These are phyloP conservation scores for Biscutella auriculata DNA, from an alignment of 441 rosid genomes.

Conservation along the genomic window DNA sequence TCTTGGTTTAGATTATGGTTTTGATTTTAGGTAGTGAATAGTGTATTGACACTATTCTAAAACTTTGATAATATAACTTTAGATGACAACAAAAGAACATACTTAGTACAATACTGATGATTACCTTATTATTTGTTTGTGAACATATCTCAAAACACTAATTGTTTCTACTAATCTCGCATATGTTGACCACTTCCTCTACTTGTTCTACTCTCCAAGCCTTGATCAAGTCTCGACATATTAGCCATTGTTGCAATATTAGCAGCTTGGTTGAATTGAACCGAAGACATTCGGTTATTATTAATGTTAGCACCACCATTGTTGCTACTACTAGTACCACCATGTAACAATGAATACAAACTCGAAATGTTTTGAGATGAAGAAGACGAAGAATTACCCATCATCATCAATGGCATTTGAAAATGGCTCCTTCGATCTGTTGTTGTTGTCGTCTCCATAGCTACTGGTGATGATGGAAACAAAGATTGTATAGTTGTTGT, in stretches of 20 bases:
- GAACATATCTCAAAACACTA: slow-evolving; percentile 6
- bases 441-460: slow-evolving; percentile 25
- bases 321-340: slow-evolving; percentile 11
- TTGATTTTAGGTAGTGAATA: too few relatives aligned
- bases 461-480: slow-evolving; percentile 33
- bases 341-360: slow-evolving; percentile 31
- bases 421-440: slow-evolving; percentile 46
- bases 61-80: too few relatives aligned
- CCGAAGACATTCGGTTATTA: slow-evolving; percentile 11
- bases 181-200: slow-evolving; percentile 15
- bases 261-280: slow-evolving; percentile 10
- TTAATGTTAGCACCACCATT: slow-evolving; percentile 1
- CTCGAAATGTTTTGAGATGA: slow-evolving; percentile 31
- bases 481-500: slow-evolving; percentile 37
- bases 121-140: background rate
- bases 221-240: background rate
- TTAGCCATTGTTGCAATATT: background rate
- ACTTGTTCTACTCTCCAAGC: slow-evolving; percentile 6
- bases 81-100: too few relatives aligned
- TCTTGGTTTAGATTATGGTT: too few relatives aligned
- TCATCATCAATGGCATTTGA: slow-evolving; percentile 35
- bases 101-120: background rate
- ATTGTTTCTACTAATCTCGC: slow-evolving; percentile 4
- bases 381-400: slow-evolving; percentile 29
- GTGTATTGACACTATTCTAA: too few relatives aligned